A percentile compares a stretch with the other conserved stretches of the same genome.
Evolutionary conservation across 2,329 filamentous ascomycete genomes (phyloP).

Genomic region (Hypoxylon sp.): DNA sequence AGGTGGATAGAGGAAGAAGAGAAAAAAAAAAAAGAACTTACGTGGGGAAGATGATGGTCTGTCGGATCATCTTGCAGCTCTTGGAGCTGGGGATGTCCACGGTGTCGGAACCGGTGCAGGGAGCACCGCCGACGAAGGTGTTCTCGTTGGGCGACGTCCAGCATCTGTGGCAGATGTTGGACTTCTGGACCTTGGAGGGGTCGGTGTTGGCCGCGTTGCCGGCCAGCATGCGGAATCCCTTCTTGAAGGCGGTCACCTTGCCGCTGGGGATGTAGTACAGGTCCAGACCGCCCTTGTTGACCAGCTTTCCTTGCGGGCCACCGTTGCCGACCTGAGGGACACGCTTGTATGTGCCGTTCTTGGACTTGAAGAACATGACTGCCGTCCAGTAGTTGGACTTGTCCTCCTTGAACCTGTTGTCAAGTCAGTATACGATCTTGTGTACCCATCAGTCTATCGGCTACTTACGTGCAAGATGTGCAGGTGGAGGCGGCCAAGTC

Average conservation of each 20-base stretch:
- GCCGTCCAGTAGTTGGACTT: slow-evolving; percentile 59
- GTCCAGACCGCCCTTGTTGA: slow-evolving; percentile 55
- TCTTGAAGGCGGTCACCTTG: slow-evolving; percentile 53
- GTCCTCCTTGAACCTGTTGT: slow-evolving; percentile 56
- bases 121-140: slow-evolving; percentile 58
- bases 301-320: slow-evolving; percentile 53
- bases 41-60: slow-evolving; percentile 61
- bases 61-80: slow-evolving; percentile 61
- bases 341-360: slow-evolving; percentile 54
- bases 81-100: slow-evolving; percentile 57
- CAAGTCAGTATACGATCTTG: too few relatives aligned
- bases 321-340: slow-evolving; percentile 56
- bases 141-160: slow-evolving; percentile 57
- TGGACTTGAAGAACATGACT: slow-evolving; percentile 56
- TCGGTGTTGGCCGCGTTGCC: slow-evolving; percentile 55
- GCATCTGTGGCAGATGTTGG: slow-evolving; percentile 58
- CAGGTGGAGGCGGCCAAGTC: slow-evolving; percentile 51
- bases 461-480: slow-evolving; percentile 55
- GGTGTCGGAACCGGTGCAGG: slow-evolving; percentile 59
- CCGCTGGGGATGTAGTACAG: slow-evolving; percentile 57
- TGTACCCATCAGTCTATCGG: too few relatives aligned
- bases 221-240: slow-evolving; percentile 58
- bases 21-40: slow-evolving; percentile 39
- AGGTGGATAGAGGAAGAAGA: too few relatives aligned
- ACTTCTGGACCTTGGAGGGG: slow-evolving; percentile 48